A percentile compares a stretch with the other conserved stretches of the same genome.
phyloP scores from a whole-genome alignment of 371 early-diverging fungal genomes.

The Apophysomyces trapeziformis region DNA sequence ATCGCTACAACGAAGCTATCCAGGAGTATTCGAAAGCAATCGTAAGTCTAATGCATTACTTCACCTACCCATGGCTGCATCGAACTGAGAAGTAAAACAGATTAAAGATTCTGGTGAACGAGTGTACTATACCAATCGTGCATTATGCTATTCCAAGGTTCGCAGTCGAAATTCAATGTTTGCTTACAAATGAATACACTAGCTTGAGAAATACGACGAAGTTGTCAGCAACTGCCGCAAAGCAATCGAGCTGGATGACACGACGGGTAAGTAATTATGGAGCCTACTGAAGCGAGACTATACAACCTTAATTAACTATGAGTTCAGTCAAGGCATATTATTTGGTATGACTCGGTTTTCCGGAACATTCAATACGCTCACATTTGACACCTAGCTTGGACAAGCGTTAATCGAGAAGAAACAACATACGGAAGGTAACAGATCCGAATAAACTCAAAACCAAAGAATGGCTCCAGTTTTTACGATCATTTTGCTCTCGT shows the following conservation, averaged over 20 bases:
- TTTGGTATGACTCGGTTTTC: slow-evolving; percentile 42
- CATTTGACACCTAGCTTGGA: slow-evolving; percentile 45
- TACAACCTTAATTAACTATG: background rate
- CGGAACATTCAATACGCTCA: slow-evolving; percentile 13
- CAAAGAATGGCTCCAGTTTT: background rate
- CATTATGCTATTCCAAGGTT: slow-evolving; percentile 75
- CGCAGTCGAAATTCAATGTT: background rate
- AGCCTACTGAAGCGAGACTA: background rate
- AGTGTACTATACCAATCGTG: slow-evolving; percentile 80
- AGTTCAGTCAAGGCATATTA: slow-evolving; percentile 72
- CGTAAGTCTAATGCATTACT: slow-evolving; percentile 31
- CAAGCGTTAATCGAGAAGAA: slow-evolving; percentile 60
- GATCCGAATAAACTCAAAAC: background rate
- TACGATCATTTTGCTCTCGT: background rate
- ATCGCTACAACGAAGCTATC: slow-evolving; percentile 69
- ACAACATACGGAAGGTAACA: slow-evolving; percentile 48
- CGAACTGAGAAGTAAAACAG: slow-evolving; percentile 25
- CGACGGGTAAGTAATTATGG: slow-evolving; percentile 45
- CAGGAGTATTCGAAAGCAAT: slow-evolving; percentile 78
- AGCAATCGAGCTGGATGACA: slow-evolving; percentile 73
- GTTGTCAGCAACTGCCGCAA: slow-evolving; percentile 70
- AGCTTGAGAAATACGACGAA: slow-evolving; percentile 60
- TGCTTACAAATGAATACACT: slow-evolving; percentile 7
- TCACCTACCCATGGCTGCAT: too few relatives aligned
- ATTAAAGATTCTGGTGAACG: slow-evolving; percentile 69